Percentiles rank a stretch among this genome's conserved stretches.
These are phyloP conservation scores for Centrapalus pauciflorus DNA, from an alignment of 129 eudicot genomes.

Conservation along the genomic window DNA sequence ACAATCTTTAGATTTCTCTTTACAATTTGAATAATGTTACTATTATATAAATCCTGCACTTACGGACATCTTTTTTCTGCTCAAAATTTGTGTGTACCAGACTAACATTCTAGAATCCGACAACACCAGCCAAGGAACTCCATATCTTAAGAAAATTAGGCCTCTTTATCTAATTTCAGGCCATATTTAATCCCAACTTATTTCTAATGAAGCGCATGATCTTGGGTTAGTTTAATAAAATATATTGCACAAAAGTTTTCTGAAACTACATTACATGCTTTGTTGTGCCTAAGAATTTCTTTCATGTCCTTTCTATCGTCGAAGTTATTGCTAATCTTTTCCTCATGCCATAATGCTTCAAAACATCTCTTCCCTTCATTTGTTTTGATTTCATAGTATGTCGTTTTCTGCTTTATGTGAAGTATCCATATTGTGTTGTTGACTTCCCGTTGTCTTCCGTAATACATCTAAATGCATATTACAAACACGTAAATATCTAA, in stretches of 20 bases:
- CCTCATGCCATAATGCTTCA: not conserved
- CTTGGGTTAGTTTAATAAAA: not conserved
- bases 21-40: not conserved
- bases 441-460: not conserved
- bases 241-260: not conserved
- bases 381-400: not conserved
- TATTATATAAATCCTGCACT: not conserved
- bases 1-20: not conserved
- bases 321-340: not conserved
- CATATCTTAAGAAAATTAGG: not conserved
- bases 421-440: not conserved
- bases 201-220: not conserved
- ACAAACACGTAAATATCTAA: not conserved
- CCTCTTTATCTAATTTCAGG: not conserved
- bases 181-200: not conserved
- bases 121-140: not conserved
- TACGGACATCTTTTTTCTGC: not conserved
- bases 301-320: not conserved
- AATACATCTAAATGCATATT: not conserved
- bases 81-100: no score
- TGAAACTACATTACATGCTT: not conserved
- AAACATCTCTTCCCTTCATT: not conserved
- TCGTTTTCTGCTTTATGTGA: not conserved
- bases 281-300: not conserved
- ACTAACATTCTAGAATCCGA: not conserved